Evolutionary conservation across 305 asterid species (phyloP).

Genomic region (Fraxinus dipetala): DNA sequence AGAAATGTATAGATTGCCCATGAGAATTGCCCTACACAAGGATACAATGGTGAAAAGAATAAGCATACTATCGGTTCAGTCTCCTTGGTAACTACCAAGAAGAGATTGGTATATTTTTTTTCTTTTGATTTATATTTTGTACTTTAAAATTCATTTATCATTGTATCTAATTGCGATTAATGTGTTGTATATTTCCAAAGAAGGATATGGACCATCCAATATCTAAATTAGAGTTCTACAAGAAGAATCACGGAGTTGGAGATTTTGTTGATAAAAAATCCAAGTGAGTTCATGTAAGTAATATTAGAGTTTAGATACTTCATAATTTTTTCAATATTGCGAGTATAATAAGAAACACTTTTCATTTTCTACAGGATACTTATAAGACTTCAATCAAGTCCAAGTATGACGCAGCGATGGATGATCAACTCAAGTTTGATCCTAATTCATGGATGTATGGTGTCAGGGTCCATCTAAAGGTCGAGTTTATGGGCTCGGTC

Average conservation of each 20-base stretch:
- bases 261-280: not conserved
- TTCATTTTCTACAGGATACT: not conserved
- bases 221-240: not conserved
- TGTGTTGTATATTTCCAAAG: too few species aligned
- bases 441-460: too few species aligned
- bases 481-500: too few species aligned
- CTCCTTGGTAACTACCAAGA: not conserved
- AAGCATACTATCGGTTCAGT: not conserved
- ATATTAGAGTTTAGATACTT: not conserved
- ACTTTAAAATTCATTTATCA: too few species aligned
- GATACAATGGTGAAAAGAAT: not conserved
- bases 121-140: too few species aligned
- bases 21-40: not conserved
- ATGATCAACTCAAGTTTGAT: too few species aligned
- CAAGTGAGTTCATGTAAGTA: not conserved
- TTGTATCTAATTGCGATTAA: too few species aligned
- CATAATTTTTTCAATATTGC: too few species aligned
- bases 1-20: not conserved
- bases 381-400: too few species aligned
- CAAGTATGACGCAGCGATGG: too few species aligned
- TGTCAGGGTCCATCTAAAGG: too few species aligned
- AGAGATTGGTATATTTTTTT: too few species aligned
- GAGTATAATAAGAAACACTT: not conserved
- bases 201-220: not conserved
- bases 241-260: not conserved